Evolutionary conservation across 345 rosid genomes (phyloP).

Genomic region (Fremontodendron californicum): DNA sequence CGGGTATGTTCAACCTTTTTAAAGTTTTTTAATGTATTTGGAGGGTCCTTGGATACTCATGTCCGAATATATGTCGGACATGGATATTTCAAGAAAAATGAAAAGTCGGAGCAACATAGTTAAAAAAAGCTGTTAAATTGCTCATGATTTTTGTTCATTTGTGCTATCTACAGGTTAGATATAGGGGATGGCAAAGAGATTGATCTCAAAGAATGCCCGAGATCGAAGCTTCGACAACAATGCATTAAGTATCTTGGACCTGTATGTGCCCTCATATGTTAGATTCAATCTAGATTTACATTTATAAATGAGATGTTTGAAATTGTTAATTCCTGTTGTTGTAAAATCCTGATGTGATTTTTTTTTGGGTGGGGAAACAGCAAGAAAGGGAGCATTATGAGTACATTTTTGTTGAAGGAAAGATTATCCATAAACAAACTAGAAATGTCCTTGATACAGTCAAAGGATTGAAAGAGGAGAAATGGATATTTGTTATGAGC

Average conservation of each 20-base stretch:
- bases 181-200: slow-evolving; percentile 78
- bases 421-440: slow-evolving; percentile 55
- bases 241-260: slow-evolving; percentile 90
- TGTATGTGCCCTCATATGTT: slow-evolving; percentile 39
- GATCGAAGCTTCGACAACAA: slow-evolving; percentile 63
- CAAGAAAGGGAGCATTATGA: slow-evolving; percentile 86
- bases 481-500: slow-evolving; percentile 92
- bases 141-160: too few species aligned
- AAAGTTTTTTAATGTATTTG: too few species aligned
- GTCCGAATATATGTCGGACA: too few species aligned
- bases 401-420: slow-evolving; percentile 54
- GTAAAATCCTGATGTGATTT: not conserved
- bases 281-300: not conserved
- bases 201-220: slow-evolving; percentile 62
- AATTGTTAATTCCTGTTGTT: not conserved
- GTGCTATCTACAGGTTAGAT: slow-evolving; percentile 86
- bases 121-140: too few species aligned
- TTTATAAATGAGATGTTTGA: slow-evolving; percentile 1
- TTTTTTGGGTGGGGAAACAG: slow-evolving; percentile 29
- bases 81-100: too few species aligned
- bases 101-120: too few species aligned
- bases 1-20: too few species aligned
- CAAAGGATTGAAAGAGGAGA: slow-evolving; percentile 38
- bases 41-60: too few species aligned
- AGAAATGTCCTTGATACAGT: slow-evolving; percentile 51